Conservation (phyloP, 345 rosid species). For the Camelina neglecta region DNA sequence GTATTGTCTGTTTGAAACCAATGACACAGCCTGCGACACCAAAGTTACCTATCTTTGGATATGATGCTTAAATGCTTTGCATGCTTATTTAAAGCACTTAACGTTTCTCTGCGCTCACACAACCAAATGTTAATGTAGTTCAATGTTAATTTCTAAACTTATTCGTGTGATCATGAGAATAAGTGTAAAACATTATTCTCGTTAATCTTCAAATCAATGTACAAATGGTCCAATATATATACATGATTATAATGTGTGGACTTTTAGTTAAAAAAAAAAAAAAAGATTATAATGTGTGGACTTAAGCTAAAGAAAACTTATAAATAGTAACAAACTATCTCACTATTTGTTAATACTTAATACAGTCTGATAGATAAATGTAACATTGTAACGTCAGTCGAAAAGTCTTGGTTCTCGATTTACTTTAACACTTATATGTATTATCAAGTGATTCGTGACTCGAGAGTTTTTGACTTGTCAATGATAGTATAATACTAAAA, state of each 20-base stretch:
- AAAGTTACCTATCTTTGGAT: slow-evolving; percentile 41
- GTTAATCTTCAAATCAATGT: no score
- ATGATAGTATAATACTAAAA: no score
- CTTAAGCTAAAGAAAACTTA: no score
- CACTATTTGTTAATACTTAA: no score
- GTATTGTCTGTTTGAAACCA: slow-evolving; percentile 35
- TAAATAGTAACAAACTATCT: no score
- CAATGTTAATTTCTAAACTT: no score
- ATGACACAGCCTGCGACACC: slow-evolving; percentile 16
- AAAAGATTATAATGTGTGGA: no score
- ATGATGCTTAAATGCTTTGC: slow-evolving; percentile 31
- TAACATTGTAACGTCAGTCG: background rate
- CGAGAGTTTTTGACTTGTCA: background rate
- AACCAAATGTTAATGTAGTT: background rate
- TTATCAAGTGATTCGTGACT: background rate
- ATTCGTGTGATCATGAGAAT: no score
- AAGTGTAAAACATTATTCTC: no score
- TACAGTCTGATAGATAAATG: background rate
- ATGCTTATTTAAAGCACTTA: slow-evolving; percentile 2
- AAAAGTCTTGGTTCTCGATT: background rate
- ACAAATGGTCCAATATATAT: no score
- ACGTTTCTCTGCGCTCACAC: slow-evolving; percentile 12
- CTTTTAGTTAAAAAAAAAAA: no score
- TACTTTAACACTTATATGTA: background rate
- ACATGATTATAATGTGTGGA: no score